A percentile compares a stretch with the other conserved stretches of the same genome.
Evolutionary conservation across 495 filamentous ascomycete species (phyloP).

Genomic region (Tuber magnatum): DNA sequence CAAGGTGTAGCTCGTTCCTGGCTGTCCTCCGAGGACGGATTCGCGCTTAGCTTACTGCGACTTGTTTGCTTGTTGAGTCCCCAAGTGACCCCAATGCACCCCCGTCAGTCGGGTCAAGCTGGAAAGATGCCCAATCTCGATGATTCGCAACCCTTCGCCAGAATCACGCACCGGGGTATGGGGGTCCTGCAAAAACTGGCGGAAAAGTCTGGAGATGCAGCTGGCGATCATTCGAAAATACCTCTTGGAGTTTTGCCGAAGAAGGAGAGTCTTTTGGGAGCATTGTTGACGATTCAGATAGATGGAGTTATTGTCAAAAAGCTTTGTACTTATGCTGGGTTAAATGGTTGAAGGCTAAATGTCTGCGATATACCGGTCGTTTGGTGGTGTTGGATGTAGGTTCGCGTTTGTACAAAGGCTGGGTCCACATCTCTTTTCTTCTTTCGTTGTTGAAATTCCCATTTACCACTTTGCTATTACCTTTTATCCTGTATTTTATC

Average conservation of each 20-base stretch:
- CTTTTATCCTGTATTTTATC: conserved; percentile 36
- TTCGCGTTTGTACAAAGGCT: conserved; percentile 40
- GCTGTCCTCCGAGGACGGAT: conserved; percentile 79
- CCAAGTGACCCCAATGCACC: conserved; percentile 47
- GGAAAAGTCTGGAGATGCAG: conserved; percentile 63
- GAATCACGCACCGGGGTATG: conserved; percentile 63
- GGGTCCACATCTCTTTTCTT: conserved; percentile 28
- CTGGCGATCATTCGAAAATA: conserved; percentile 47
- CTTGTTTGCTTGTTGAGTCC: conserved; percentile 63
- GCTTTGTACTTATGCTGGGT: conserved; percentile 60
- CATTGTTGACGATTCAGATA: conserved; percentile 57
- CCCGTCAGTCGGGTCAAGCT: conserved; percentile 30
- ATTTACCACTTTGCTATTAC: conserved; percentile 37
- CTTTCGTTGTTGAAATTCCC: conserved; percentile 37
- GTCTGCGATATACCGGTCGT: conserved; percentile 8
- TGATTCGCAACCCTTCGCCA: conserved; percentile 43
- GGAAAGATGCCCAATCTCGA: conserved; percentile 43
- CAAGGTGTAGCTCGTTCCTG: conserved; percentile 65
- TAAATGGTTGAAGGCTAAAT: conserved; percentile 37
- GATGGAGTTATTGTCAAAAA: conserved; percentile 60
- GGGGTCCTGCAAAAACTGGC: conserved; percentile 61
- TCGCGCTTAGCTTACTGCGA: conserved; percentile 67
- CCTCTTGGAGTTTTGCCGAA: conserved; percentile 61
- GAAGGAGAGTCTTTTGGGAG: conserved; percentile 62
- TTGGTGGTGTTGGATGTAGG: conserved; percentile 14